A percentile compares a stretch with the other conserved stretches of the same genome.
phyloP scores from a whole-genome alignment of 495 filamentous ascomycete genomes.

The Podospora fimiseda region DNA sequence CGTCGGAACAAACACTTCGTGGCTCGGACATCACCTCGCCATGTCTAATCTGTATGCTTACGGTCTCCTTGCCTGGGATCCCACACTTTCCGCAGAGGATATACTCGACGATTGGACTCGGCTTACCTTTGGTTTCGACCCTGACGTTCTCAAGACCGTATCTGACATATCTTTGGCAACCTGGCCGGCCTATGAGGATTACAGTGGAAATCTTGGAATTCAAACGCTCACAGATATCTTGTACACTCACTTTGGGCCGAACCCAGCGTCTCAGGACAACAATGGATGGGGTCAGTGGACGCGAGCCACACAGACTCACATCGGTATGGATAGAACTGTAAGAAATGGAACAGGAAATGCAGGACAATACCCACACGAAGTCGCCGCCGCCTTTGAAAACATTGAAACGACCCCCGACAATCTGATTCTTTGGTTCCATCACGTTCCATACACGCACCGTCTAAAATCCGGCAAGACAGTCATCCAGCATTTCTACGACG shows the following conservation, averaged over 20 bases:
- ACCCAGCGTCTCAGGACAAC: conserved; percentile 57
- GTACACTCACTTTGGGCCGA: conserved; percentile 60
- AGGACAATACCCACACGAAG: conserved; percentile 58
- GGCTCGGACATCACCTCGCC: conserved; percentile 61
- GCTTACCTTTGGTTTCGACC: conserved; percentile 55
- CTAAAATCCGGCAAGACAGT: conserved; percentile 62
- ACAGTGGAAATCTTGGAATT: conserved; percentile 63
- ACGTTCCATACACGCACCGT: conserved; percentile 60
- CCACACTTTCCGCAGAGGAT: conserved; percentile 35
- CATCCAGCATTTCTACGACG: conserved; percentile 72
- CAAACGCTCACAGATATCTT: conserved; percentile 66
- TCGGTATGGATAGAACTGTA: conserved; percentile 70
- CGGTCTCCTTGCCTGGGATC: conserved; percentile 60
- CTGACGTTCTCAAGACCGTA: conserved; percentile 49
- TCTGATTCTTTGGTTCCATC: conserved; percentile 69
- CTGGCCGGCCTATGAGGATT: conserved; percentile 66
- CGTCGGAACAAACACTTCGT: conserved; percentile 59
- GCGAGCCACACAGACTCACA: conserved; percentile 48
- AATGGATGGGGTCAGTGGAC: conserved; percentile 74
- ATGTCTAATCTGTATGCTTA: conserved; percentile 72
- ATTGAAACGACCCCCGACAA: conserved; percentile 62
- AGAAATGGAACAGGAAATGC: conserved; percentile 58
- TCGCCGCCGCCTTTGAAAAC: conserved; percentile 52
- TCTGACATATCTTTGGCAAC: conserved; percentile 60
- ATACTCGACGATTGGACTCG: conserved; percentile 60